Conservation (phyloP, 2,329 filamentous ascomycete species). For the Grosmannia serpens region DNA sequence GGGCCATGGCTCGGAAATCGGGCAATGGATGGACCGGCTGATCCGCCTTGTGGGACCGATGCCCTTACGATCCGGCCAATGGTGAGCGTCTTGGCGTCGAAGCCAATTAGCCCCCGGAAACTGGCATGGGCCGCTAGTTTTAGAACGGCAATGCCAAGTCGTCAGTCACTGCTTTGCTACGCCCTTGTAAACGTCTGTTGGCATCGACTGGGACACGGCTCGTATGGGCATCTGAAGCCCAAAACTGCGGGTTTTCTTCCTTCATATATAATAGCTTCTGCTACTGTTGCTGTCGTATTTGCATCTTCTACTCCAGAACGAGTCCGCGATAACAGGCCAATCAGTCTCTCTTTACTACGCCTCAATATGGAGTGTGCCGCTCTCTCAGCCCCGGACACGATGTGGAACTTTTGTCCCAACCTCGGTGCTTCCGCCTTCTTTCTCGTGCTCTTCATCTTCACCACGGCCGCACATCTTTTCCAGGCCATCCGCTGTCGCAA, state of each 20-base stretch:
- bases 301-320: background rate
- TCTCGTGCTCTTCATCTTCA: constrained; percentile 2
- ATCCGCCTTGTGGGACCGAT: background rate
- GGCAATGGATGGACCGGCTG: background rate
- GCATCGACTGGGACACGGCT: background rate
- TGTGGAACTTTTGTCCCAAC: constrained; percentile 9
- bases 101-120: background rate
- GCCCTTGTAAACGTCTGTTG: background rate
- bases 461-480: background rate
- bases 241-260: background rate
- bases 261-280: background rate
- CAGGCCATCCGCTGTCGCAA: constrained; percentile 4
- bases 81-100: background rate
- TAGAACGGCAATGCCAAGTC: no score
- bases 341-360: background rate
- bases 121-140: no score
- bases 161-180: background rate
- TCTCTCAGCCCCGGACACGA: constrained; percentile 3
- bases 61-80: constrained; percentile 8
- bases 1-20: background rate
- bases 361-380: background rate
- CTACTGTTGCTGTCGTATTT: background rate
- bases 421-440: constrained; percentile 4
- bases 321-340: background rate
- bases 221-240: background rate